A percentile compares a stretch with the other conserved stretches of the same genome.
These are phyloP conservation scores for Gyrodon lividus DNA, from an alignment of 768 basidiomycete species.

Conservation along the genomic window DNA sequence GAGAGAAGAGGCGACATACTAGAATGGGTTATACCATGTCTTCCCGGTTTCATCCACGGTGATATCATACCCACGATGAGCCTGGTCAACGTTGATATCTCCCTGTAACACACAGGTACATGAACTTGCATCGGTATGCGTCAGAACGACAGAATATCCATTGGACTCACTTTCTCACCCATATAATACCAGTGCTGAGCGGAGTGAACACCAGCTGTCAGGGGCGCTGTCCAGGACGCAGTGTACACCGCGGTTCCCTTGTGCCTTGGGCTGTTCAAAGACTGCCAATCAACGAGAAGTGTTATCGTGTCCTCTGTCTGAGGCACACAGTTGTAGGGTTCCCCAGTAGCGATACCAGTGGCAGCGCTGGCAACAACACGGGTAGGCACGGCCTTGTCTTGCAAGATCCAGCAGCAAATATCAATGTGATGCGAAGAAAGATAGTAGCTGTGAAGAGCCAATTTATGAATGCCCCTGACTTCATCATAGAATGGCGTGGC, in stretches of 20 bases:
- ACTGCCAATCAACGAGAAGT: conserved; percentile 92
- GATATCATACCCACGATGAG: conserved; percentile 90
- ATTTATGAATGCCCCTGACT: neutral
- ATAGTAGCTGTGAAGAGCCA: conserved; percentile 64
- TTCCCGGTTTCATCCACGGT: conserved; percentile 85
- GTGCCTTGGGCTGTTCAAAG: conserved; percentile 68
- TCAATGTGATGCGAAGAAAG: conserved; percentile 95
- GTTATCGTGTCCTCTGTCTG: conserved; percentile 95
- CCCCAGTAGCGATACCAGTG: conserved; percentile 85
- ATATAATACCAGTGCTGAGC: conserved; percentile 95
- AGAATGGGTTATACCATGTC: conserved; percentile 87
- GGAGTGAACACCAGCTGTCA: conserved; percentile 86
- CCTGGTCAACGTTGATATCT: conserved; percentile 90
- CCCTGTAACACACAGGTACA: conserved; percentile 49
- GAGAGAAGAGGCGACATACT: conserved; percentile 50
- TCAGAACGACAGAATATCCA: neutral
- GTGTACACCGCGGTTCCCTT: conserved; percentile 89
- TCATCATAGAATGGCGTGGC: neutral
- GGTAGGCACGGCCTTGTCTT: conserved; percentile 72
- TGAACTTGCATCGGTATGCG: neutral
- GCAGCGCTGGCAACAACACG: conserved; percentile 90
- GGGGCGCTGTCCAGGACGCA: conserved; percentile 91
- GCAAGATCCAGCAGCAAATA: conserved; percentile 82
- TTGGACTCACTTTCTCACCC: conserved; percentile 70
- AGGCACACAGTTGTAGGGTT: conserved; percentile 83